Evolutionary conservation across 305 asterid genomes (phyloP).

Genomic region (Withania somnifera): DNA sequence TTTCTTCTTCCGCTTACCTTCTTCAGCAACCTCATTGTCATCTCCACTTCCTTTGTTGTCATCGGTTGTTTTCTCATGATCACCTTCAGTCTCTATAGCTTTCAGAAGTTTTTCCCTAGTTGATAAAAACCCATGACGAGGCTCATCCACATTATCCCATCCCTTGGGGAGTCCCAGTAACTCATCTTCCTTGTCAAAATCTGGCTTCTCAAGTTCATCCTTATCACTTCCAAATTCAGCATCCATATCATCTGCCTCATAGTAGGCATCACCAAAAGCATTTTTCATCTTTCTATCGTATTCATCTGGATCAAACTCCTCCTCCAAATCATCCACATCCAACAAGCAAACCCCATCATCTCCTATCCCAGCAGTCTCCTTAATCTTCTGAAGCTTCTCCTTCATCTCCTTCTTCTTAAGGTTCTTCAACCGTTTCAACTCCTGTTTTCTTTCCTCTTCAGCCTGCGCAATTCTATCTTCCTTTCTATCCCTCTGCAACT

Average conservation of each 20-base stretch:
- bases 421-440: conserved; percentile 78
- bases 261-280: conserved; percentile 53
- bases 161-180: conserved; percentile 67
- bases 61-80: conserved; percentile 13
- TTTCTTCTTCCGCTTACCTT: conserved; percentile 57
- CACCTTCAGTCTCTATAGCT: conserved; percentile 10
- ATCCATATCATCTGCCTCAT: conserved; percentile 52
- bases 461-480: conserved; percentile 63
- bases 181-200: conserved; percentile 78
- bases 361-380: conserved; percentile 63
- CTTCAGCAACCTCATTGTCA: conserved; percentile 17
- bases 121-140: conserved; percentile 38
- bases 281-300: conserved; percentile 72
- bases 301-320: conserved; percentile 67
- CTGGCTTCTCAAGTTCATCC: conserved; percentile 53
- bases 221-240: conserved; percentile 50
- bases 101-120: conserved; percentile 38
- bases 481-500: conserved; percentile 80
- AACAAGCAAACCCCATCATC: conserved; percentile 32
- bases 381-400: conserved; percentile 74
- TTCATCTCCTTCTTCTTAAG: conserved; percentile 72
- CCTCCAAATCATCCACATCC: conserved; percentile 68
- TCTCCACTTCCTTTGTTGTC: conserved; percentile 11
- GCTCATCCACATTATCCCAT: conserved; percentile 42
- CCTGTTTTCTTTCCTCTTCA: conserved; percentile 59